Percentiles rank a stretch among this genome's conserved stretches.
phyloP scores from a whole-genome alignment of 2,329 filamentous ascomycete genomes.

The Arthroderma sp. region DNA sequence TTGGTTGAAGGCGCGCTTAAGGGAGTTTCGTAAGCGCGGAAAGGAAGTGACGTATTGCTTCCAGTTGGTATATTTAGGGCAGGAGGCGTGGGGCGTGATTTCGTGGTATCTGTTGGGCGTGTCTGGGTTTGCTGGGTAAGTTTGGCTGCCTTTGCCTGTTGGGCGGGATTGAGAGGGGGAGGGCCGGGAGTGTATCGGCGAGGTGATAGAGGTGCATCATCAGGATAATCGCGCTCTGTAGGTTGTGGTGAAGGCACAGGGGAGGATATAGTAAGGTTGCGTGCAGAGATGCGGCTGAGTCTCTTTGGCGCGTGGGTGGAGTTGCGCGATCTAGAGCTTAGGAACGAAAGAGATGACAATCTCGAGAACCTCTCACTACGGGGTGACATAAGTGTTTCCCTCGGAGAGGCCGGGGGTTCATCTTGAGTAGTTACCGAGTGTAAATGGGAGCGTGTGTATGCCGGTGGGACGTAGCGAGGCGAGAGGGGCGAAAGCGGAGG shows the following conservation, averaged over 20 bases:
- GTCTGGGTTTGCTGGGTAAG: conserved; percentile 1
- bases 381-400: conserved; percentile 18
- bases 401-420: not conserved
- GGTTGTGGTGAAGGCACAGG: conserved; percentile 37
- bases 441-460: conserved; percentile 7
- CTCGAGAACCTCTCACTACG: conserved; percentile 26
- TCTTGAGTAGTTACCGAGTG: not conserved
- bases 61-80: conserved; percentile 20
- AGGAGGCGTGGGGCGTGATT: conserved; percentile 12
- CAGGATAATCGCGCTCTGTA: conserved; percentile 31
- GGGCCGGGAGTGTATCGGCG: conserved; percentile 42
- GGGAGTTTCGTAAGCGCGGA: conserved; percentile 28
- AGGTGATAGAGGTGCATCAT: conserved; percentile 44
- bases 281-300: conserved; percentile 34
- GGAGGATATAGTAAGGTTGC: conserved; percentile 45
- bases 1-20: conserved; percentile 35
- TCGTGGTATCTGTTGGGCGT: not conserved
- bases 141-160: conserved; percentile 12
- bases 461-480: conserved; percentile 3
- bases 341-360: conserved; percentile 28
- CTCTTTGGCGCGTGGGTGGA: conserved; percentile 28
- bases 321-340: conserved; percentile 27
- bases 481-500: conserved; percentile 8
- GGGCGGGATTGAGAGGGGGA: conserved; percentile 39
- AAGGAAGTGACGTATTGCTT: conserved; percentile 26